A percentile compares a stretch with the other conserved stretches of the same genome.
Evolutionary conservation across 139 green algal genomes (phyloP).

Genomic region (Coelastrella sp.): DNA sequence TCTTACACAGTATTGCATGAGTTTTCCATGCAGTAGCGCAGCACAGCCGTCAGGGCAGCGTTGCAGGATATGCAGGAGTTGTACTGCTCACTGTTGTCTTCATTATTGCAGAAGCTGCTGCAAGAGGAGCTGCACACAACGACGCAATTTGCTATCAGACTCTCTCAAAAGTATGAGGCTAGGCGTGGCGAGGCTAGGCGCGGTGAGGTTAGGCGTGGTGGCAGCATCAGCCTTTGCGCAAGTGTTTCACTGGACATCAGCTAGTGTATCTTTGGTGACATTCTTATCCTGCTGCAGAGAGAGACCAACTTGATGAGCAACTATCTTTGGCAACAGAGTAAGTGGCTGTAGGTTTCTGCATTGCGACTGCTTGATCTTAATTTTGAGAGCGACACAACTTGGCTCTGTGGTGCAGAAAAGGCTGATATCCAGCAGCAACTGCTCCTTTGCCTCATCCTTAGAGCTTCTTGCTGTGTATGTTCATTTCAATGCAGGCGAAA

Average conservation of each 20-base stretch:
- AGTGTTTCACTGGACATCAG: neutral
- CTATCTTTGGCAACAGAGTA: neutral
- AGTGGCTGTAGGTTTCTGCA: neutral
- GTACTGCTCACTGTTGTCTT: neutral
- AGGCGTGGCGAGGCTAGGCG: slow-evolving; percentile 9
- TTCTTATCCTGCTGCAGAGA: neutral
- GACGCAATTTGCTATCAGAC: slow-evolving; percentile 25
- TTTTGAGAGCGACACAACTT: no score
- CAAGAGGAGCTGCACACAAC: slow-evolving; percentile 36
- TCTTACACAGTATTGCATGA: no score
- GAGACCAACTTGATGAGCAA: neutral
- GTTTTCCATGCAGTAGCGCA: no score
- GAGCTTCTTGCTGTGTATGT: neutral
- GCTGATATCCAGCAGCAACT: no score
- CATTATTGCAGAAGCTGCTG: slow-evolving; percentile 14
- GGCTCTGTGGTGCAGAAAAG: no score
- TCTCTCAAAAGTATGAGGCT: slow-evolving; percentile 20
- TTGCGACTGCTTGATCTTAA: neutral
- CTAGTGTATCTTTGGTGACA: neutral
- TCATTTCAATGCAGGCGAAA: neutral
- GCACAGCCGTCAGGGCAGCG: neutral
- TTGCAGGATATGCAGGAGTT: neutral
- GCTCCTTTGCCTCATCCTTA: no score
- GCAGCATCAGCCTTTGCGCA: neutral
- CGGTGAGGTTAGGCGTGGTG: neutral